Evolutionary conservation across 2,329 filamentous ascomycete genomes (phyloP).

Genomic region (Chrysoporthe puriensis): DNA sequence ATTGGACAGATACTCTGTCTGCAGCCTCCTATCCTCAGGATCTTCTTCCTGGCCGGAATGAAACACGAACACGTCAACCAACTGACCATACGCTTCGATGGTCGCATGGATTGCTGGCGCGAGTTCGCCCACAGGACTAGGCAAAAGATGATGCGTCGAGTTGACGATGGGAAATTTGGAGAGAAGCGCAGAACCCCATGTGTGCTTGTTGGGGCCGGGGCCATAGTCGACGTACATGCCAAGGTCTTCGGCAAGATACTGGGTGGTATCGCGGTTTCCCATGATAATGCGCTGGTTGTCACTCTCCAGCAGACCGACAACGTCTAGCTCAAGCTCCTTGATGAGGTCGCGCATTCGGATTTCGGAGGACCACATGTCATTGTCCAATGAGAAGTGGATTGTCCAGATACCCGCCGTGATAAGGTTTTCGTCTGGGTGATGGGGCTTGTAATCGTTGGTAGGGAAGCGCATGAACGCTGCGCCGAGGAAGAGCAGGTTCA

Average conservation of each 20-base stretch:
- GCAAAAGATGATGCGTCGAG: conserved; percentile 92
- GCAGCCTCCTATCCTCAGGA: conserved; percentile 83
- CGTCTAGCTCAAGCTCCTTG: conserved; percentile 94
- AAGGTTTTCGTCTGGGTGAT: conserved; percentile 84
- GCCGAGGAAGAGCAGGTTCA: conserved; percentile 80
- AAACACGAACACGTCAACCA: conserved; percentile 95
- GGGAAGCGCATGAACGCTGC: conserved; percentile 91
- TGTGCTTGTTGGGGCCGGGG: conserved; percentile 97
- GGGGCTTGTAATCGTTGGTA: conserved; percentile 85
- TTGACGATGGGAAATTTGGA: conserved; percentile 98
- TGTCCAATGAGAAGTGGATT: conserved; percentile 96
- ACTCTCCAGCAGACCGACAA: conserved; percentile 90
- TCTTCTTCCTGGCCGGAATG: conserved; percentile 99
- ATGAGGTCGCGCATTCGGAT: conserved; percentile 89
- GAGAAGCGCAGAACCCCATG: conserved; percentile 89
- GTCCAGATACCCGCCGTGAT: conserved; percentile 98
- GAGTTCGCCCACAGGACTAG: conserved; percentile 90
- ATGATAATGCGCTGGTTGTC: conserved; percentile 98
- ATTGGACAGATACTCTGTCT: conserved; percentile 82
- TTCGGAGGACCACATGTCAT: conserved; percentile 98
- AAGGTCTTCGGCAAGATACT: conserved; percentile 91
- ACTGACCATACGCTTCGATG: conserved; percentile 85
- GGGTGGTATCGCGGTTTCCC: conserved; percentile 96
- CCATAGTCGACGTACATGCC: conserved; percentile 99
- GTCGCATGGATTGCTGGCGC: conserved; percentile 98